Evolutionary conservation across 2,329 filamentous ascomycete genomes (phyloP), one percentile per base, ranked within the genome.

Genomic region (Penicillium sp.): DNA sequence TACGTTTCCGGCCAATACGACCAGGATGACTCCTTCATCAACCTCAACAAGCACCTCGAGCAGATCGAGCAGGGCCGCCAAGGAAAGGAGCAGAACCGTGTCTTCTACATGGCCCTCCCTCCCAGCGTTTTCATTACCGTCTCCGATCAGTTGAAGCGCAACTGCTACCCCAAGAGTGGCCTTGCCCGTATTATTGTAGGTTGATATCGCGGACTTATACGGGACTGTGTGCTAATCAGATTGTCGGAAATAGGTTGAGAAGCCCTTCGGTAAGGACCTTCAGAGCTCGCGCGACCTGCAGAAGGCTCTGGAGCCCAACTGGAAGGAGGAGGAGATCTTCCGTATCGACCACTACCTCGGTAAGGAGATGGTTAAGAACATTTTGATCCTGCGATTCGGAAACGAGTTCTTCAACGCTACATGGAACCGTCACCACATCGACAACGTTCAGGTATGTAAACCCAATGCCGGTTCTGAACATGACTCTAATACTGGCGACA

Each of bases 281-380:
- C 86, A 84, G 54, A 97, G 92, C 80, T 97, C 94, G 50, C 88
- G 94, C 56, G 91, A 96, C 77, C 85, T 99, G 58, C 93, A 97
- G 74, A 92, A 90, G 76, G 95, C 94, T 7, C 86, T 99, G 60
- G 91, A 93, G 72, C 94, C 94, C 42, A 92, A 99, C 79, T 99
- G 94, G 95, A 94, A 90, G 71, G 95, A 99, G 78, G 93, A 97
- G 50, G 94, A 99, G 80, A 88, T 99, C 65, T 99, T 95, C 87
- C 92, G 94, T 72, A 99, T 99, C 70, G 94, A 99, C 76, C 94
- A 99, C 81, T 99, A 99, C 77, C 86, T 99, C 45, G 95, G 95
- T 69, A 99, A 99, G 84, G 94, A 99, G 80, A 99, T 99, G 94
- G 94, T 99, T 70, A 99, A 99, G 87, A 99, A 99, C 80, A 95